Base-by-base conservation (phyloP, 2,329 filamentous ascomycete species). In the Colletotrichum higginsianum region DNA sequence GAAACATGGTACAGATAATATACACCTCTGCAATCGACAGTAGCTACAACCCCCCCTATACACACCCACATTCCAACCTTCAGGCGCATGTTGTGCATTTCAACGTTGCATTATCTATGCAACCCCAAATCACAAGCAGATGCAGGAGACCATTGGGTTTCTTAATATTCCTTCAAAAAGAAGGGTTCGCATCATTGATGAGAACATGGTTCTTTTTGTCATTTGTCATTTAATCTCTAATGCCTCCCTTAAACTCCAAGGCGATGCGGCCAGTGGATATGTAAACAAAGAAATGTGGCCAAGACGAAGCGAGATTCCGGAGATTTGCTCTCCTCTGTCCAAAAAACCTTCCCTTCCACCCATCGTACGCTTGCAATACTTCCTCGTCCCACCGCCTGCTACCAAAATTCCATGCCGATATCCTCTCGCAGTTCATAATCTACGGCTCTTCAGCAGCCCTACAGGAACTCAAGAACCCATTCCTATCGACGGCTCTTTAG, bases 401-500 rank as follows among this genome's bases (percentile, higher is more conserved):
- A 18, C 44, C 21, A 23, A 18, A n/a, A 18, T 40, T 52, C 18
- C 40, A 18, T 46, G 38, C 38, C 23, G 2, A 21, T 26, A 23
- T 8, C 49, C n/a, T 63, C 16, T 16, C 49, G 11, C 40, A 15
- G 8, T 50, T 55, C 23, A 46, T 44, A 46, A 53, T 46, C 46
- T 71, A 66, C 85, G 80, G 74, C 78, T 83, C 79, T 87, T 90
- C 64, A 90, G 77, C 52, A 92, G 84, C 83, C 84, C 74, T 88
- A 85, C 56, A 95, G 82, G 93, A 95, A 52, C 86, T 85, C 21
- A 90, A 86, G 70, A 94, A 90, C 0, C 84, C 83, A 75, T 91
- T 92, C 74, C 87, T 87, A 75, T 92, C 90, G 16, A 83, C 84
- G 13, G 86, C 35, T 38, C 35, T 38, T 38, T 64, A 90, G 77